Evolutionary conservation across 73 alveolate genomes (phyloP), one percentile per base, ranked within the genome.

Genomic region (Blepharisma japonicum): DNA sequence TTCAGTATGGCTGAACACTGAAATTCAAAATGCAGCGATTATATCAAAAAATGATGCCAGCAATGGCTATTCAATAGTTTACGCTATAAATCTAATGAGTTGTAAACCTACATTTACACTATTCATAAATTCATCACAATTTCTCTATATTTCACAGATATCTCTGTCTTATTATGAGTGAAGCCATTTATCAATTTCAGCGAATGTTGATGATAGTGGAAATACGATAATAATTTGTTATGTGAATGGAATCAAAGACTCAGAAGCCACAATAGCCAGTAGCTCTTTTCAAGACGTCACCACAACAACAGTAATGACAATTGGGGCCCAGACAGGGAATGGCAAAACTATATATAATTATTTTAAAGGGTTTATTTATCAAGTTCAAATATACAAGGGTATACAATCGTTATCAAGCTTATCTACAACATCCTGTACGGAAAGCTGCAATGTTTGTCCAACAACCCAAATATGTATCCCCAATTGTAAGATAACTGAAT

Each of bases 361-460:
- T 61, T 61, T 18, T 25, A n/a, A 61, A 9, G 74, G 74, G 5
- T 61, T 61, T 61, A 25, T 61, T 20, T 61, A 18, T 61, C 47
- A 61, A 2, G 23, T 61, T 0, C 38, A 25, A 5, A 61, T 61
- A 18, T 61, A 18, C 5, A 61, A 61, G 14, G 14, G 47, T 61
- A 25, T 32, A 32, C 0, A 32, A 32, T 32, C 42, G 0, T 1
- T 32, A 32, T 32, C 3, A 32, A 32, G 42, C 42, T 32, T 32
- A 32, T 32, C 42, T 32, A 32, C 42, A 32, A 32, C 42, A 0
- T 32, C 42, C 42, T 32, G 42, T 3, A 32, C 42, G 0, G 42
- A 32, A 32, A 32, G 42, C 42, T 32, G 42, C 3, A 32, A 3
- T 32, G 42, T 32, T 32, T 32, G 42, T 3, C 42, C 42, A 32